These are phyloP conservation scores for Malassezia restricta DNA, from an alignment of 1,284 basidiomycete genomes.

Conservation along the genomic window DNA sequence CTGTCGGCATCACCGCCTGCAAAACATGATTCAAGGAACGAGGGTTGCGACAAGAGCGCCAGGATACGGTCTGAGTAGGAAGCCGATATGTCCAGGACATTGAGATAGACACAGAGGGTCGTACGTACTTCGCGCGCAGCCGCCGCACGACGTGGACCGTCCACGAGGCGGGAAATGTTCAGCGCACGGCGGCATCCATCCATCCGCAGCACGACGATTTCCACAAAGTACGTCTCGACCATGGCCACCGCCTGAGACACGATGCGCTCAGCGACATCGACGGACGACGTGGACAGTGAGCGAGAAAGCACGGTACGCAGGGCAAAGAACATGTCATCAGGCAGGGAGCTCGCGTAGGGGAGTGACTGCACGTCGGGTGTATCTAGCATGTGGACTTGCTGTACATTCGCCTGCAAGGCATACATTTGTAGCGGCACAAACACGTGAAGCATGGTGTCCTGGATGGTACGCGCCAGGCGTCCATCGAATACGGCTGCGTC, in stretches of 20 bases:
- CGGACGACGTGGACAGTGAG: conserved; percentile 29
- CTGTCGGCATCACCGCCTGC: conserved; percentile 4
- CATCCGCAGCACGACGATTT: conserved; percentile 37
- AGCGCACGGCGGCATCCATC: conserved; percentile 33
- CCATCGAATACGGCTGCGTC: neutral
- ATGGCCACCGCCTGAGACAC: conserved; percentile 18
- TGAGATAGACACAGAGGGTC: conserved; percentile 37
- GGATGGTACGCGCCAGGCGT: neutral
- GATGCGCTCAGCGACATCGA: conserved; percentile 21
- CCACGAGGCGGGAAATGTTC: conserved; percentile 30
- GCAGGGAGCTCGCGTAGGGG: conserved; percentile 34
- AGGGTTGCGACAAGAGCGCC: conserved; percentile 20
- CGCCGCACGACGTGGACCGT: conserved; percentile 39
- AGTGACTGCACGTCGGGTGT: conserved; percentile 22
- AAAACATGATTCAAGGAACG: conserved; percentile 18
- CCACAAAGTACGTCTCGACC: conserved; percentile 36
- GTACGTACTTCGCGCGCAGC: conserved; percentile 39
- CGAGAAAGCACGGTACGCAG: conserved; percentile 34
- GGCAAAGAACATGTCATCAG: conserved; percentile 44
- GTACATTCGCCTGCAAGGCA: conserved; percentile 75
- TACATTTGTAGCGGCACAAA: conserved; percentile 82
- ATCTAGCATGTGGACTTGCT: conserved; percentile 56
- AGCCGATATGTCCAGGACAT: conserved; percentile 33
- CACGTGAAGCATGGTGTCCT: conserved; percentile 51
- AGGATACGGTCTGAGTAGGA: conserved; percentile 32